Conservation (phyloP, 306 rosid genomes). For the Inga leiocalycina region DNA sequence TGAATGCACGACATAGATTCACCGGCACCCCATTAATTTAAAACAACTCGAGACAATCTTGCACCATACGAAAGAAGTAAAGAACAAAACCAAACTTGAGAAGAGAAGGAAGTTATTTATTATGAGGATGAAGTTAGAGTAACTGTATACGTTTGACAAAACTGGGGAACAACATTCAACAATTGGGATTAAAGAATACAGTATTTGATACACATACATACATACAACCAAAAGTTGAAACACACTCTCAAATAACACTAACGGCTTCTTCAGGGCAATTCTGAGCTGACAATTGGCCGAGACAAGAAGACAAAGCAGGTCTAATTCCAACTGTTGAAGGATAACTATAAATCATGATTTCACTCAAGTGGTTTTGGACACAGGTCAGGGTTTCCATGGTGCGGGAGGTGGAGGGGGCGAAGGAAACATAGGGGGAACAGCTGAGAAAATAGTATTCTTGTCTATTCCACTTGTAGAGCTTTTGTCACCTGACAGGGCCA, state of each 20-base stretch:
- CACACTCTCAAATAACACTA: background rate
- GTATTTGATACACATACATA: background rate
- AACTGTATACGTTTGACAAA: background rate
- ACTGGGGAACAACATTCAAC: background rate
- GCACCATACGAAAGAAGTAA: background rate
- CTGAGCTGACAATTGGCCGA: background rate
- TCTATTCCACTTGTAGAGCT: conserved; percentile 49
- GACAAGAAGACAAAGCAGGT: background rate
- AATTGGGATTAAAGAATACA: background rate
- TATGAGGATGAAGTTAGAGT: background rate
- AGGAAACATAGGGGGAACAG: conserved; percentile 88
- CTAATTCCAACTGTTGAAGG: background rate
- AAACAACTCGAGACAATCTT: background rate
- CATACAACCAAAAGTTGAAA: background rate
- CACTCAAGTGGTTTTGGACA: conserved; percentile 38
- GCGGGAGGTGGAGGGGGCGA: conserved; percentile 93
- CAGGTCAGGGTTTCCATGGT: conserved; percentile 77
- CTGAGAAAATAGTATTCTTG: conserved; percentile 77
- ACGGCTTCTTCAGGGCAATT: background rate
- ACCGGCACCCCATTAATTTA: background rate
- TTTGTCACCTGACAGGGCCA: conserved; percentile 75
- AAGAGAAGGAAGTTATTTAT: background rate
- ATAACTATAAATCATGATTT: background rate
- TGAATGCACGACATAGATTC: background rate
- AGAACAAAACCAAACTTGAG: background rate